A percentile compares a stretch with the other conserved stretches of the same genome.
Conservation (phyloP, 2,329 filamentous ascomycete genomes). For the Fusarium phyllophilum region DNA sequence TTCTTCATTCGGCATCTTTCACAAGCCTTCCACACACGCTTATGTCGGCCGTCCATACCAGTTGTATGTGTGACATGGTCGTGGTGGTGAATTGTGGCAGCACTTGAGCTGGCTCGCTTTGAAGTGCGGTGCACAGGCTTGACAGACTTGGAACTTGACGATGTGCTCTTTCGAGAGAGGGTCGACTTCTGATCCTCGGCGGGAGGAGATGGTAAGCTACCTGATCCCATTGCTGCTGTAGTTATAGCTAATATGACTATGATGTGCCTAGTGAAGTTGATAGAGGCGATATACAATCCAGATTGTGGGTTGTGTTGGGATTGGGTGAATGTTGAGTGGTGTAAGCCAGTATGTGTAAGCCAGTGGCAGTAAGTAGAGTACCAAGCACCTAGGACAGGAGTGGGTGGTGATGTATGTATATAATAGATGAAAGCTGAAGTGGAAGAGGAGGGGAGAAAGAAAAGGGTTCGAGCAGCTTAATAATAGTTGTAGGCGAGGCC, state of each 20-base stretch:
- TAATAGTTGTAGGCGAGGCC: constrained; percentile 38
- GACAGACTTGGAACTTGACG: constrained; percentile 56
- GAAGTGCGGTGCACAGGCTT: constrained; percentile 63
- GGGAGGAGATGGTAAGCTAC: constrained; percentile 63
- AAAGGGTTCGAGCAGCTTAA: constrained; percentile 40
- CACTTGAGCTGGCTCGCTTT: constrained; percentile 59
- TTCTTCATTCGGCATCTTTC: constrained; percentile 76
- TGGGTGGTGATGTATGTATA: constrained; percentile 30
- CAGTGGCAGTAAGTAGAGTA: constrained; percentile 9
- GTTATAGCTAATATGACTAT: constrained; percentile 6
- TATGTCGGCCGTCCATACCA: constrained; percentile 66
- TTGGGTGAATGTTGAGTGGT: constrained; percentile 1
- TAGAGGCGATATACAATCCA: constrained; percentile 22
- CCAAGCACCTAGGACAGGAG: constrained; percentile 32
- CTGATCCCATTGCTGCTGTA: constrained; percentile 56
- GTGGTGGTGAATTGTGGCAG: constrained; percentile 51
- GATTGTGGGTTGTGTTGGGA: not conserved
- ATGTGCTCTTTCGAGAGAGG: constrained; percentile 51
- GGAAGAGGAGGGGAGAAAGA: constrained; percentile 16
- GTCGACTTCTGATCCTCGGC: constrained; percentile 57
- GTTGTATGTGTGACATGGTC: constrained; percentile 48
- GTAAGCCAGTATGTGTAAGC: constrained; percentile 40
- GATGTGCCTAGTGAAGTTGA: constrained; percentile 14
- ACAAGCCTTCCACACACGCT: constrained; percentile 74
- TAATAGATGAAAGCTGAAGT: constrained; percentile 24